Conservation (phyloP, 177 flowering plant species). For the Telopea speciosissima region DNA sequence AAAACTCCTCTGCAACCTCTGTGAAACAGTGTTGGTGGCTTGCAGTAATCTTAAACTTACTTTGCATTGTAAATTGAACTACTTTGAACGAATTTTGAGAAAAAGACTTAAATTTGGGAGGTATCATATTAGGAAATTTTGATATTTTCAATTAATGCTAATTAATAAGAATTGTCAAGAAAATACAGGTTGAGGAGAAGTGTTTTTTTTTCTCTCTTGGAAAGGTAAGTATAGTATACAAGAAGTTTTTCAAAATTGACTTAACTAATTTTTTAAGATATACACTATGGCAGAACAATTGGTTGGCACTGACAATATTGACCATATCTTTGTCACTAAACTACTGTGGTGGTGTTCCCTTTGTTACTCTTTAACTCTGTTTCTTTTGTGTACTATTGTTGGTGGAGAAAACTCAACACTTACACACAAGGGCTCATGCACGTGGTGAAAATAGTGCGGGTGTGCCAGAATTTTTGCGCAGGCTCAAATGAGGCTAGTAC, state of each 20-base stretch:
- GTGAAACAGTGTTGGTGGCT: conserved; percentile 16
- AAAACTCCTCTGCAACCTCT: conserved; percentile 92
- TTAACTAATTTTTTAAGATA: no score
- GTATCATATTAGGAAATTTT: not conserved
- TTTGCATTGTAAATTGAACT: conserved; percentile 41
- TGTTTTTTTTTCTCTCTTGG: no score
- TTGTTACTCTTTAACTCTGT: no score
- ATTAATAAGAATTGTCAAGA: not conserved
- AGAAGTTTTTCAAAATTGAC: not conserved
- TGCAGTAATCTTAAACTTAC: conserved; percentile 41
- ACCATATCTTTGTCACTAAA: not conserved
- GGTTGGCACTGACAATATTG: not conserved
- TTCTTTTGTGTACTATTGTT: not conserved
- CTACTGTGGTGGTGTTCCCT: not conserved
- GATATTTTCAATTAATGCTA: no score
- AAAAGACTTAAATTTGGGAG: conserved; percentile 16
- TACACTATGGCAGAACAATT: not conserved
- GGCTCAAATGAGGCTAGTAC: no score
- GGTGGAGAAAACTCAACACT: no score
- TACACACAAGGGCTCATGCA: no score
- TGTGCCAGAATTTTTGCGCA: no score
- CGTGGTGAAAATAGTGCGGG: no score
- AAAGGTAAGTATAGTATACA: no score
- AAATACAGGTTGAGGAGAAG: not conserved
- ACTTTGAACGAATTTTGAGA: conserved; percentile 70